Conservation (phyloP, 371 early-diverging fungal genomes). For the Amoeboaphelidium protococcarum region DNA sequence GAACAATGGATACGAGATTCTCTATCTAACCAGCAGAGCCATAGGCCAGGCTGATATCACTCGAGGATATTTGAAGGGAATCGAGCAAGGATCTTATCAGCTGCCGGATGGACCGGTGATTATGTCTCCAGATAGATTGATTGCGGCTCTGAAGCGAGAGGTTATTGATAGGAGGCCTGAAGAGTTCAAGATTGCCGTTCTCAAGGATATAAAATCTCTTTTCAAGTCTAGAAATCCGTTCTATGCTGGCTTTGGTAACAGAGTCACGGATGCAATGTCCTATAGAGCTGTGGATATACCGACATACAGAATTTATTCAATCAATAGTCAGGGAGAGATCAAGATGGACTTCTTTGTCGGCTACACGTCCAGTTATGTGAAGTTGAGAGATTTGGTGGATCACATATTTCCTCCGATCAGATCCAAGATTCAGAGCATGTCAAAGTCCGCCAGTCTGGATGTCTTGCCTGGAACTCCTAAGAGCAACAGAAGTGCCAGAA, state of each 20-base stretch:
- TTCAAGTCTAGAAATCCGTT: constrained; percentile 50
- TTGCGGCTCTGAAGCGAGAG: constrained; percentile 74
- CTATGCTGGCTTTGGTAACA: constrained; percentile 97
- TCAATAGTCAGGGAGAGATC: constrained; percentile 75
- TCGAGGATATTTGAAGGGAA: constrained; percentile 60
- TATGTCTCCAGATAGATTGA: constrained; percentile 85
- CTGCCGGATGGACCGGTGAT: constrained; percentile 94
- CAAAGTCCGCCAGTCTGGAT: too few relatives aligned
- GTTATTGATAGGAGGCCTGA: constrained; percentile 86
- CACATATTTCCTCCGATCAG: constrained; percentile 67
- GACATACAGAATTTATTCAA: constrained; percentile 80
- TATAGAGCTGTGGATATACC: constrained; percentile 88
- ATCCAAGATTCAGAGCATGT: too few relatives aligned
- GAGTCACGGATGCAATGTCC: constrained; percentile 74
- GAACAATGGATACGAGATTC: constrained; percentile 83
- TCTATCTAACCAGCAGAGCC: constrained; percentile 89
- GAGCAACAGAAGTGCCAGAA: too few relatives aligned
- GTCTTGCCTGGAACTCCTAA: too few relatives aligned
- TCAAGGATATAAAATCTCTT: constrained; percentile 64
- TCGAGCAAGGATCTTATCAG: constrained; percentile 61
- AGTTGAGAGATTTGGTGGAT: constrained; percentile 76
- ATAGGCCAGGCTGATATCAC: constrained; percentile 76
- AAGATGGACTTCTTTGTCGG: constrained; percentile 57
- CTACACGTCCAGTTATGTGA: constrained; percentile 59
- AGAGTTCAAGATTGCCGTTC: constrained; percentile 90